These are phyloP conservation scores for Aureobasidium sp. DNA, from an alignment of 2,329 filamentous ascomycete genomes.

Conservation along the genomic window DNA sequence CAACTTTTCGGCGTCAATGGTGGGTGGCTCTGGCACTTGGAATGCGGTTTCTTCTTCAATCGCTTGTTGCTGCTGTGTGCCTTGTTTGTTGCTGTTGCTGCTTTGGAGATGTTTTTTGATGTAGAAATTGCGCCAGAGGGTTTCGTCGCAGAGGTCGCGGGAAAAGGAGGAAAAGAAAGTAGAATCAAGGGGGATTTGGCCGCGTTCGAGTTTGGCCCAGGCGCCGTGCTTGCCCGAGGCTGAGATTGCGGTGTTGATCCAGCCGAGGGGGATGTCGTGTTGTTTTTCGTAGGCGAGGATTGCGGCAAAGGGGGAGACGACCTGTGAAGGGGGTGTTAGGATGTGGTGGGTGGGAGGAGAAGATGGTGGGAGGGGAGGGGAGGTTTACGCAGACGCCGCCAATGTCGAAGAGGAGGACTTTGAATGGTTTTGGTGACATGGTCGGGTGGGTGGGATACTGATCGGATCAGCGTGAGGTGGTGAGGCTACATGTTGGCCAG, in stretches of 20 bases:
- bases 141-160: conserved; percentile 59
- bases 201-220: conserved; percentile 85
- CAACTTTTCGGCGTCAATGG: conserved; percentile 68
- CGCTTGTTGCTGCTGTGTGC: conserved; percentile 19
- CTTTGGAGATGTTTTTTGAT: conserved; percentile 12
- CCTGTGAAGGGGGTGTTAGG: conserved; percentile 46
- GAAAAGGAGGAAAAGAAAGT: conserved; percentile 72
- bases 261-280: conserved; percentile 73
- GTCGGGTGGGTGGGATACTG: not conserved
- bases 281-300: conserved; percentile 84
- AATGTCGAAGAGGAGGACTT: conserved; percentile 86
- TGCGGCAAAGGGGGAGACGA: conserved; percentile 83
- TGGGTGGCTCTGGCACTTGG: conserved; percentile 55
- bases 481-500: not conserved
- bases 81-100: conserved; percentile 20
- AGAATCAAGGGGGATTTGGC: conserved; percentile 67
- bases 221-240: conserved; percentile 67
- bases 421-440: conserved; percentile 42
- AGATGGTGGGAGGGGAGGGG: not conserved
- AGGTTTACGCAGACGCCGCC: conserved; percentile 84
- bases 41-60: conserved; percentile 26
- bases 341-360: not conserved
- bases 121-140: conserved; percentile 61
- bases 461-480: not conserved
- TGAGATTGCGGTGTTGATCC: conserved; percentile 87